phyloP scores from a whole-genome alignment of 2,329 filamentous ascomycete species.

The Cordyceps cicadae region DNA sequence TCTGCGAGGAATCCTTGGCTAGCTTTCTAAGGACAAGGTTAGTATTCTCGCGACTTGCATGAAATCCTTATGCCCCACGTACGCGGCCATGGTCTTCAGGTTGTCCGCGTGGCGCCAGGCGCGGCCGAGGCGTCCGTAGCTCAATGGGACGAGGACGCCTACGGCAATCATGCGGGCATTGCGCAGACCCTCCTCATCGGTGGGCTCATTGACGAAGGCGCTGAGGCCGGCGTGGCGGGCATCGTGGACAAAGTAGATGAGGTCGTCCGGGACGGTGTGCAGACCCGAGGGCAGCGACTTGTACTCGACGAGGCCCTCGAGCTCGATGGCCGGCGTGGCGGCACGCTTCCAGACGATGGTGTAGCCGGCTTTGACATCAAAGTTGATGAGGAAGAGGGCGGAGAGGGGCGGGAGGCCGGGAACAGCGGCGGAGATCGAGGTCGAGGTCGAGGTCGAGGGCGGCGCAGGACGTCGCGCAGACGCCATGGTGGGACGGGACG shows the following conservation, averaged over 20 bases:
- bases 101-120: slow-evolving; percentile 80
- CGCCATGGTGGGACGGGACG: slow-evolving; percentile 28
- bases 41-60: not conserved
- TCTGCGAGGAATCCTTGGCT: slow-evolving; percentile 56
- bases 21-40: slow-evolving; percentile 38
- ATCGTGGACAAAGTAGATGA: slow-evolving; percentile 89
- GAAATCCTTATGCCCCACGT: slow-evolving; percentile 20
- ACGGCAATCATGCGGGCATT: slow-evolving; percentile 92
- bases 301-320: slow-evolving; percentile 88
- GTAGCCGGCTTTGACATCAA: slow-evolving; percentile 87
- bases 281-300: slow-evolving; percentile 91
- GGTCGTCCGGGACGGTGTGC: slow-evolving; percentile 78
- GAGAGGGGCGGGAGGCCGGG: slow-evolving; percentile 50
- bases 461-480: slow-evolving; percentile 25
- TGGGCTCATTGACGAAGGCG: slow-evolving; percentile 79
- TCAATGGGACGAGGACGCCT: slow-evolving; percentile 77
- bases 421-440: slow-evolving; percentile 30
- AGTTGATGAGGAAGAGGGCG: slow-evolving; percentile 80
- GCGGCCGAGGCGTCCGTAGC: slow-evolving; percentile 74
- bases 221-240: slow-evolving; percentile 75
- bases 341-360: slow-evolving; percentile 84
- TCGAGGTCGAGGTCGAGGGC: not conserved
- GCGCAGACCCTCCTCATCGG: slow-evolving; percentile 65
- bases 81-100: slow-evolving; percentile 68
- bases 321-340: slow-evolving; percentile 55